These are phyloP conservation scores for Spinellus fusiger DNA, from an alignment of 192 early-diverging fungal species.

Conservation along the genomic window DNA sequence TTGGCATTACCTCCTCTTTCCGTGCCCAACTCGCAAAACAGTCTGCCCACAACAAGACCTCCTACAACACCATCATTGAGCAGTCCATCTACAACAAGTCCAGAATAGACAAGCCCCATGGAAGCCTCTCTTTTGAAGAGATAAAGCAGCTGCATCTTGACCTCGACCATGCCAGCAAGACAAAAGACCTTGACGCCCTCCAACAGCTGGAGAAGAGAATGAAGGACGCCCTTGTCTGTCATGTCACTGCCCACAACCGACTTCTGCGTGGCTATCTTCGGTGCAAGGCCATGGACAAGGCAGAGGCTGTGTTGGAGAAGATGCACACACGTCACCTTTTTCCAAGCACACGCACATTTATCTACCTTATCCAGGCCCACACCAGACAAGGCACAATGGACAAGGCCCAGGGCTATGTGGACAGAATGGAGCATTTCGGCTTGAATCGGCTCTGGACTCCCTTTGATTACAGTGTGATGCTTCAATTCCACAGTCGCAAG, in stretches of 20 bases:
- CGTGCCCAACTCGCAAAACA: constrained; percentile 24
- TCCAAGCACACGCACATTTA: constrained; percentile 28
- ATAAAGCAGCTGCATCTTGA: constrained; percentile 13
- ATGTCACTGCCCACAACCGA: constrained; percentile 21
- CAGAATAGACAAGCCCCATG: neutral
- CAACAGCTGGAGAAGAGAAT: constrained; percentile 6
- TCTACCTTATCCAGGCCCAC: constrained; percentile 24
- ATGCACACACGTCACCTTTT: neutral
- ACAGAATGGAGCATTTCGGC: constrained; percentile 17
- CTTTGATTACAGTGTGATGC: constrained; percentile 25
- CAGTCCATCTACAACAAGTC: constrained; percentile 14
- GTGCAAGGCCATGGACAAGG: neutral
- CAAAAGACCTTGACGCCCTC: neutral
- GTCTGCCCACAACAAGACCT: constrained; percentile 3
- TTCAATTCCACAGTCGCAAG: constrained; percentile 9
- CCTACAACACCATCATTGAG: constrained; percentile 28
- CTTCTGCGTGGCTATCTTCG: constrained; percentile 19
- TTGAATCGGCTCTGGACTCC: constrained; percentile 3
- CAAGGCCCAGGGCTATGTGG: constrained; percentile 2
- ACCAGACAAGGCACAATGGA: constrained; percentile 1
- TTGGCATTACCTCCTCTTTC: constrained; percentile 23
- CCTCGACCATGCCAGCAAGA: constrained; percentile 18
- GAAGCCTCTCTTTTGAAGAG: constrained; percentile 4
- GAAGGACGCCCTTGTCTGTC: constrained; percentile 3
- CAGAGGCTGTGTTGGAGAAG: constrained; percentile 7